Evolutionary conservation across 1,284 basidiomycete species (phyloP).

Genomic region (Trichosporon asahii): DNA sequence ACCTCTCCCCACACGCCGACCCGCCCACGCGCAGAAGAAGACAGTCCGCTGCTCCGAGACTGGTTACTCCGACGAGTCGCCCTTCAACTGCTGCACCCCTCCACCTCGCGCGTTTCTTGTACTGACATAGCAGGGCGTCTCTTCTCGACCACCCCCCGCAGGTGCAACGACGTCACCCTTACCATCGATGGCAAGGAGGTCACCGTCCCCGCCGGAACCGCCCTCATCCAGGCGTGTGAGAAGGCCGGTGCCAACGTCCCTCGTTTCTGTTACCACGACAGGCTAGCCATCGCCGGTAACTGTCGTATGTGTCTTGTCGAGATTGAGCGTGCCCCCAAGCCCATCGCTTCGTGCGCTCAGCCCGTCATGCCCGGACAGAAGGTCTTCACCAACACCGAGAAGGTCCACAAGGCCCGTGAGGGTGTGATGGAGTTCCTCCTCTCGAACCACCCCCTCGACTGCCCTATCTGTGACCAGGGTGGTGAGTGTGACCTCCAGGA

Average conservation of each 20-base stretch:
- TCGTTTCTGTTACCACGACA: slow-evolving; percentile 53
- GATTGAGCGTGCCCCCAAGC: slow-evolving; percentile 84
- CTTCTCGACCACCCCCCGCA: slow-evolving; percentile 46
- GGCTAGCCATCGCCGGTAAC: slow-evolving; percentile 87
- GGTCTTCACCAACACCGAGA: slow-evolving; percentile 91
- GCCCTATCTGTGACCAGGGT: slow-evolving; percentile 97
- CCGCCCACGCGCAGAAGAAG: background rate
- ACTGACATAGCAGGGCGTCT: slow-evolving; percentile 32
- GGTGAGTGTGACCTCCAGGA: slow-evolving; percentile 99
- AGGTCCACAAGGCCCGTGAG: slow-evolving; percentile 87
- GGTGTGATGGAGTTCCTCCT: slow-evolving; percentile 99
- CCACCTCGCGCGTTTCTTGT: background rate
- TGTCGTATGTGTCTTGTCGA: slow-evolving; percentile 99
- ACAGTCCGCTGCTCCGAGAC: slow-evolving; percentile 3
- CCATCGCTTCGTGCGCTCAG: slow-evolving; percentile 78
- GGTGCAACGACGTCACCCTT: slow-evolving; percentile 76
- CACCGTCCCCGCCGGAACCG: slow-evolving; percentile 85
- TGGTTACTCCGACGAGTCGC: background rate
- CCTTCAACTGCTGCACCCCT: background rate
- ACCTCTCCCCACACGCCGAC: background rate
- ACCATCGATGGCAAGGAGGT: slow-evolving; percentile 92
- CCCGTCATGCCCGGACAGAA: slow-evolving; percentile 96
- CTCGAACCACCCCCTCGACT: slow-evolving; percentile 95
- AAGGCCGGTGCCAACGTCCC: slow-evolving; percentile 36
- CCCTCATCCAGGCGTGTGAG: slow-evolving; percentile 91